These are phyloP conservation scores for Tricholoma saponaceum DNA, from an alignment of 768 basidiomycete species.

Conservation along the genomic window DNA sequence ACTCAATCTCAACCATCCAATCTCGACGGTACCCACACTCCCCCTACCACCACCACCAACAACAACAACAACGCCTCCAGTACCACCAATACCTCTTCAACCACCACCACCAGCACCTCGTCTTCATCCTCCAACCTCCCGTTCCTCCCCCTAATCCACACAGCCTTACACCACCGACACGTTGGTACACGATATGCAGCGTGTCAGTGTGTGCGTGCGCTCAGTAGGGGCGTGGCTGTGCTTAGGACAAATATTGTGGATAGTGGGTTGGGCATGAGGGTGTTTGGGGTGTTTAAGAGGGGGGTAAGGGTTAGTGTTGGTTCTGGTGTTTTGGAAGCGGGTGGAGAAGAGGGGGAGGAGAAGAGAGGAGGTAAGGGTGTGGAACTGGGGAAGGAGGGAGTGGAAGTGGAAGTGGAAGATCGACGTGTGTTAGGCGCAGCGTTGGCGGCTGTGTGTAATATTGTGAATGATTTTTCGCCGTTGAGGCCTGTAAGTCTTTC, in stretches of 20 bases:
- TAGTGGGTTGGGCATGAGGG: slow-evolving; percentile 66
- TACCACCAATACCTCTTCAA: not conserved
- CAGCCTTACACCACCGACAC: slow-evolving; percentile 54
- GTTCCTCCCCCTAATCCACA: slow-evolving; percentile 42
- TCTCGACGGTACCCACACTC: no score
- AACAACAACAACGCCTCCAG: not conserved
- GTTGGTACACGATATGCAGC: slow-evolving; percentile 82
- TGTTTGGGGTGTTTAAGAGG: slow-evolving; percentile 38
- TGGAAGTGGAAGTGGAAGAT: slow-evolving; percentile 51
- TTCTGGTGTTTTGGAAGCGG: not conserved
- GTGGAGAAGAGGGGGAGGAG: slow-evolving; percentile 22
- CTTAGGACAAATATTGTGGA: slow-evolving; percentile 85
- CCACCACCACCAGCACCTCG: not conserved
- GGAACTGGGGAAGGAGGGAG: not conserved
- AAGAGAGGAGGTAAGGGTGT: no score
- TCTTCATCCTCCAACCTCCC: slow-evolving; percentile 29
- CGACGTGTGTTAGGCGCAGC: slow-evolving; percentile 68
- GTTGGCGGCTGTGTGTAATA: slow-evolving; percentile 75
- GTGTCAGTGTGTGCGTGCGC: slow-evolving; percentile 79
- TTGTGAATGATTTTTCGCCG: slow-evolving; percentile 85
- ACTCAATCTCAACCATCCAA: no score
- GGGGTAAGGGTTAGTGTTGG: not conserved
- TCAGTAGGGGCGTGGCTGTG: slow-evolving; percentile 76
- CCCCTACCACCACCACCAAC: no score
- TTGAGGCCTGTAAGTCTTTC: slow-evolving; percentile 53